phyloP scores from a whole-genome alignment of 495 filamentous ascomycete genomes.

The Aspergillus carlsbadensis region DNA sequence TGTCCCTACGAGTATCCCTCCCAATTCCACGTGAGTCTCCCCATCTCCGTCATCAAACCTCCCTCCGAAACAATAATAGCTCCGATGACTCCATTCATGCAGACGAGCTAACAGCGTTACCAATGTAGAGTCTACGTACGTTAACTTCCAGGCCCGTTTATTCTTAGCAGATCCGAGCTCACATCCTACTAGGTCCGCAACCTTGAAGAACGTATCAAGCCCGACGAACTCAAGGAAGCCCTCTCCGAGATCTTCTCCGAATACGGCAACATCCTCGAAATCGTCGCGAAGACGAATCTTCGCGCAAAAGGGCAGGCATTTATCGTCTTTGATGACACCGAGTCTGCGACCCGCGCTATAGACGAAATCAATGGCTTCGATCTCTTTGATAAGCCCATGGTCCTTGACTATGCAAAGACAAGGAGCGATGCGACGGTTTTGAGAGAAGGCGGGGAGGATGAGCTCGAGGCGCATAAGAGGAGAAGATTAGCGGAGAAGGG shows the following conservation, averaged over 20 bases:
- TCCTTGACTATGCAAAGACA: conserved; percentile 79
- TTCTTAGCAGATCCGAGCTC: conserved; percentile 9
- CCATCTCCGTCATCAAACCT: not conserved
- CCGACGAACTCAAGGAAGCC: conserved; percentile 70
- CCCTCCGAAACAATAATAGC: not conserved
- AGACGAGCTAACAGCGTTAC: conserved; percentile 20
- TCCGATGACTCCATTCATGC: not conserved
- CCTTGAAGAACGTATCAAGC: conserved; percentile 89
- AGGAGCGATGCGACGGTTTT: conserved; percentile 86
- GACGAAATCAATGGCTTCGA: conserved; percentile 93
- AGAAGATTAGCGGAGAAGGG: conserved; percentile 87
- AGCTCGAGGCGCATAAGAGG: conserved; percentile 86
- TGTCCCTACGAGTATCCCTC: conserved; percentile 31
- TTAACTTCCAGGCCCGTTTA: not conserved
- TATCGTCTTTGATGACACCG: conserved; percentile 80
- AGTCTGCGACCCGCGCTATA: conserved; percentile 75
- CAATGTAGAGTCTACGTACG: conserved; percentile 53
- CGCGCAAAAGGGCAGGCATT: conserved; percentile 96
- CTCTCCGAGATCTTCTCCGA: conserved; percentile 81
- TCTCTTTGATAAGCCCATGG: conserved; percentile 91
- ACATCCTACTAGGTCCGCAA: conserved; percentile 67
- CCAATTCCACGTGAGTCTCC: conserved; percentile 49
- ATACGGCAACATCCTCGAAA: conserved; percentile 86
- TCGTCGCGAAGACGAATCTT: conserved; percentile 88
- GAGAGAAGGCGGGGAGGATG: conserved; percentile 67